phyloP scores from a whole-genome alignment of 2,329 filamentous ascomycete species.

The Cercospora nicotianae region DNA sequence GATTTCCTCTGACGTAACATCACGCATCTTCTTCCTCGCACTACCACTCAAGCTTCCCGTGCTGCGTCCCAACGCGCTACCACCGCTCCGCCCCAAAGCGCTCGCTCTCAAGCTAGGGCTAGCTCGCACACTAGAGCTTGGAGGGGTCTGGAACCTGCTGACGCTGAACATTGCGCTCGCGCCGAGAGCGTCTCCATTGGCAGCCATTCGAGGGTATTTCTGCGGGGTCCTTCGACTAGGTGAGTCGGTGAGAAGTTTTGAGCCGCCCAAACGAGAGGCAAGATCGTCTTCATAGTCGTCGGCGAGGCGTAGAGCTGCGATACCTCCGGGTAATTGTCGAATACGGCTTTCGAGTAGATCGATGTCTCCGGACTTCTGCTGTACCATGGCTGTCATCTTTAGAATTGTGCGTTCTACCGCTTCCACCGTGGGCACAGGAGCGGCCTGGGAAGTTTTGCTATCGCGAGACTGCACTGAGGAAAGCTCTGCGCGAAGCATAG shows the following conservation, averaged over 20 bases:
- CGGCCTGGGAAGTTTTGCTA: constrained; percentile 34
- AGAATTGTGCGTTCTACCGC: constrained; percentile 86
- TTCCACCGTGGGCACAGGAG: constrained; percentile 78
- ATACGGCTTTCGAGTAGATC: constrained; percentile 87
- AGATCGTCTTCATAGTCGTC: constrained; percentile 40
- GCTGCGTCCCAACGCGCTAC: constrained; percentile 31
- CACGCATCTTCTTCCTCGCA: constrained; percentile 40
- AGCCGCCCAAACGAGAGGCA: constrained; percentile 33
- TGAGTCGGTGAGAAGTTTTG: constrained; percentile 31
- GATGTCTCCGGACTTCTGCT: constrained; percentile 87
- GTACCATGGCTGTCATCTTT: constrained; percentile 90
- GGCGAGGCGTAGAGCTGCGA: constrained; percentile 34
- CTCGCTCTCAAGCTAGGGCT: constrained; percentile 34
- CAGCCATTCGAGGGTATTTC: constrained; percentile 29
- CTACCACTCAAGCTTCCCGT: constrained; percentile 34
- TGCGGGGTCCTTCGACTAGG: constrained; percentile 43
- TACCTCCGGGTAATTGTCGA: constrained; percentile 59
- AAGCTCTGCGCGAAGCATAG: constrained; percentile 75
- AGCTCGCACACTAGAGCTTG: constrained; percentile 16
- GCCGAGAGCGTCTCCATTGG: constrained; percentile 38
- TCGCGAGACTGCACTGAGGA: constrained; percentile 50
- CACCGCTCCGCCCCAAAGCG: constrained; percentile 27
- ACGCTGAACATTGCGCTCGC: constrained; percentile 39
- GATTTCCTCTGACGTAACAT: constrained; percentile 46
- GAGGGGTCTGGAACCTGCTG: constrained; percentile 35